Conservation (phyloP, 2,329 filamentous ascomycete genomes). For the Aspergillus sp. region DNA sequence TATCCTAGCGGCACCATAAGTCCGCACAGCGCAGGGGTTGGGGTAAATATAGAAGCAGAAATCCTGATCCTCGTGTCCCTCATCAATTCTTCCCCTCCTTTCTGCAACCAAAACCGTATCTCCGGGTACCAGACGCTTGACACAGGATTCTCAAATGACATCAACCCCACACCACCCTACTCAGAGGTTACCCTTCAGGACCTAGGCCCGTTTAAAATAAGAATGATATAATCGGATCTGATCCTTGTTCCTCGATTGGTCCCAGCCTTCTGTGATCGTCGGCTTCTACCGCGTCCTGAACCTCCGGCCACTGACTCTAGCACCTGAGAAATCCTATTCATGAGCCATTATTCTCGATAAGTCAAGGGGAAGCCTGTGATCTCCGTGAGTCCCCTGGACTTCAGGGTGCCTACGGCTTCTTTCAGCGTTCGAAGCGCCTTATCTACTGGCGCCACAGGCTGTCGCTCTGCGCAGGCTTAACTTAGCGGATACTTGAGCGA, state of each 20-base stretch:
- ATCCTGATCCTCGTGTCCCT: slow-evolving; percentile 12
- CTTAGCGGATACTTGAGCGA: not conserved
- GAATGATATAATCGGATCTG: slow-evolving; percentile 13
- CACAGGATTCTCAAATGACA: slow-evolving; percentile 20
- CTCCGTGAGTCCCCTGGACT: not conserved
- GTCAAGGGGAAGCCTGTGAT: not conserved
- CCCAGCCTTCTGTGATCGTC: slow-evolving; percentile 12
- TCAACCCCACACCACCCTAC: slow-evolving; percentile 10
- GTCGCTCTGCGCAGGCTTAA: not conserved
- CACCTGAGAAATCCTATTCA: not conserved
- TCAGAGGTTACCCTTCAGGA: slow-evolving; percentile 2
- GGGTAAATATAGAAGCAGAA: slow-evolving; percentile 33
- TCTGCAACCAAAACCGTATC: slow-evolving; percentile 38
- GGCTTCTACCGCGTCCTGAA: slow-evolving; percentile 1
- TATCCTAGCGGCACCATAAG: slow-evolving; percentile 8
- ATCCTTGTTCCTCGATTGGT: slow-evolving; percentile 9
- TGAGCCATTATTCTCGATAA: not conserved
- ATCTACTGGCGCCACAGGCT: not conserved
- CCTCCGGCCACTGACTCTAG: not conserved
- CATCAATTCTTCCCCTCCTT: slow-evolving; percentile 18
- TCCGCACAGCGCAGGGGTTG: slow-evolving; percentile 14
- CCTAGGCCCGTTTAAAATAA: slow-evolving; percentile 10
- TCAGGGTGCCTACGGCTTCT: not conserved
- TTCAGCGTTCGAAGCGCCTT: not conserved
- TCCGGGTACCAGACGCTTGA: slow-evolving; percentile 26